Evolutionary conservation across 2,329 filamentous ascomycete species (phyloP), one percentile per base, ranked within the genome.

Genomic region (Lasiodiplodia hormozganensis): DNA sequence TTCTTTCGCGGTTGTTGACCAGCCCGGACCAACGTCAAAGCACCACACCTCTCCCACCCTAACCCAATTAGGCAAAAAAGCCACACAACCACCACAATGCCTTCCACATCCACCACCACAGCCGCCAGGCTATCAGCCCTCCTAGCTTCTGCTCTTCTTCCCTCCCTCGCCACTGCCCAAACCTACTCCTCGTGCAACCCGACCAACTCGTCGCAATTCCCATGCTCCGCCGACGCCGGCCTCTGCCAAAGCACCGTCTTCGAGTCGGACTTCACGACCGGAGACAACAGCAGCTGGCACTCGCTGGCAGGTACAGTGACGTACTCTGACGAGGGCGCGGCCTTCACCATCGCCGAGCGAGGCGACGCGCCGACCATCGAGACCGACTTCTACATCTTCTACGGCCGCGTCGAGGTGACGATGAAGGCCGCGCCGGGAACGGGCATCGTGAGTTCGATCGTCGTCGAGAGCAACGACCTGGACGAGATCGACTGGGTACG

Each of bases 301-400:
- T 87, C 87, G 54, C 88, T 86, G 1, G 88, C 87, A 62, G 90
- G 90, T 52, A 79, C 79, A 8, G 83, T 94, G 64, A 79, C 80
- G 10, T 93, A 89, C 75, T 84, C 85, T 62, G 75, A 82, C 47
- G 79, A 86, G 0, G 91, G 90, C 38, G 90, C 91, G 58, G 81
- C 85, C 68, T 93, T 94, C 81, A 89, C 86, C 62, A 89, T 96
- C 80, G 81, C 78, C 65, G 85, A 90, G 77, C 84, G 87, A 72
- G 87, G 89, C 69, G 87, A 95, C 73, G 91, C 92, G 0, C 91
- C 92, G 34, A 73, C 71, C 49, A 70, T 73, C 58, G 31, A 71
- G 36, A 71, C 70, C 11, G 65, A 71, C 36, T 73, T 71, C 40
- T 73, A 73, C 60, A 67, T 73, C 68, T 70, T 72, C 49, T 73